These are phyloP conservation scores for Penicillium macrosclerotiorum DNA, from an alignment of 495 filamentous ascomycete species.

Conservation along the genomic window DNA sequence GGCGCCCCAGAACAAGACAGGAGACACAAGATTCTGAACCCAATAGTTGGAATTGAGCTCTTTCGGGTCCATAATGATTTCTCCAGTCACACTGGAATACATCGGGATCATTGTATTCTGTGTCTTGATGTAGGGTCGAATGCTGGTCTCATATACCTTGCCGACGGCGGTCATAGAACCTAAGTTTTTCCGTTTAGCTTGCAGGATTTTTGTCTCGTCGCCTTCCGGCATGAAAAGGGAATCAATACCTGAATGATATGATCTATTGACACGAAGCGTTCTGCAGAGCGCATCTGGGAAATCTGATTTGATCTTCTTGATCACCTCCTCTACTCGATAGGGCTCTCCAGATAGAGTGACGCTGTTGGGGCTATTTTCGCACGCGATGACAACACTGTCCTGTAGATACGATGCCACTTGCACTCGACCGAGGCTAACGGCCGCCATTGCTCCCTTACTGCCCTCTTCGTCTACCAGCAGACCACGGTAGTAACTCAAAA, in stretches of 20 bases:
- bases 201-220: neutral
- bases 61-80: conserved; percentile 11
- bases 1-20: conserved; percentile 29
- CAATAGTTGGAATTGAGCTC: conserved; percentile 30
- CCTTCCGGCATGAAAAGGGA: conserved; percentile 24
- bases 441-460: conserved; percentile 23
- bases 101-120: conserved; percentile 1
- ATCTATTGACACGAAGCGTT: conserved; percentile 29
- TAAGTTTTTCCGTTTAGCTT: neutral
- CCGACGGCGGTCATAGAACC: neutral
- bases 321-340: conserved; percentile 36
- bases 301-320: conserved; percentile 28
- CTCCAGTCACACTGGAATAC: conserved; percentile 34
- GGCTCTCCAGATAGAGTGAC: conserved; percentile 29
- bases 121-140: neutral
- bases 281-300: conserved; percentile 13
- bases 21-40: conserved; percentile 35
- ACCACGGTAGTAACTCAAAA: conserved; percentile 8
- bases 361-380: conserved; percentile 22
- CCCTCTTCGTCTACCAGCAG: neutral
- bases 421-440: conserved; percentile 24
- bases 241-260: conserved; percentile 36
- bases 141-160: conserved; percentile 2
- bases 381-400: conserved; percentile 11
- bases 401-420: conserved; percentile 19